Conservation (phyloP, 441 rosid species). For the Populus tomentosa region DNA sequence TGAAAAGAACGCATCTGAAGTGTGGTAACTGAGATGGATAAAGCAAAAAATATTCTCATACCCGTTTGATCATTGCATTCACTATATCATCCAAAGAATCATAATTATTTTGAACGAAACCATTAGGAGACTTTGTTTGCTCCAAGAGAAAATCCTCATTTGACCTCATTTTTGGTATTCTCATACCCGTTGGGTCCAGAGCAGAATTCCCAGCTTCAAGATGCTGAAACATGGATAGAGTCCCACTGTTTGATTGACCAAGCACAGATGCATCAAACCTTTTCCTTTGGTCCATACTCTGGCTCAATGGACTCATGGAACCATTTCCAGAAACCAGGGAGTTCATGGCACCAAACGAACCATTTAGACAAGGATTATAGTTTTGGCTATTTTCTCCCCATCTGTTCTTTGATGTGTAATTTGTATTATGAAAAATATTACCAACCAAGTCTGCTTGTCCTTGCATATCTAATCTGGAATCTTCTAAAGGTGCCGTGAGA, state of each 20-base stretch:
- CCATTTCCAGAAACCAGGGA: slow-evolving; percentile 31
- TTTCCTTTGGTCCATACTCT: slow-evolving; percentile 31
- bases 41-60: slow-evolving; percentile 23
- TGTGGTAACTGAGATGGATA: background rate
- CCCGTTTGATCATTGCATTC: slow-evolving; percentile 70
- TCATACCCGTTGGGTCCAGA: background rate
- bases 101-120: slow-evolving; percentile 39
- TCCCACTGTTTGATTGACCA: slow-evolving; percentile 31
- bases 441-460: slow-evolving; percentile 34
- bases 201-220: slow-evolving; percentile 37
- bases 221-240: slow-evolving; percentile 31
- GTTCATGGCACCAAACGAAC: slow-evolving; percentile 27
- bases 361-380: slow-evolving; percentile 23
- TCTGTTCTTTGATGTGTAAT: slow-evolving; percentile 29
- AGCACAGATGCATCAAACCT: slow-evolving; percentile 33
- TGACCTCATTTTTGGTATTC: slow-evolving; percentile 34
- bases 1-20: slow-evolving; percentile 2
- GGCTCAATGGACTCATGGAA: slow-evolving; percentile 20
- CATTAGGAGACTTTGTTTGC: slow-evolving; percentile 43
- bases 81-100: slow-evolving; percentile 65
- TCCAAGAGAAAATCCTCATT: slow-evolving; percentile 37
- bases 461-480: slow-evolving; percentile 33
- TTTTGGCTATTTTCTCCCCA: slow-evolving; percentile 38
- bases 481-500: slow-evolving; percentile 25
- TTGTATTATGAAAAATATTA: slow-evolving; percentile 31